A percentile compares a stretch with the other conserved stretches of the same genome.
Evolutionary conservation across 306 rosid genomes (phyloP).

Genomic region (Acacia acuminata): DNA sequence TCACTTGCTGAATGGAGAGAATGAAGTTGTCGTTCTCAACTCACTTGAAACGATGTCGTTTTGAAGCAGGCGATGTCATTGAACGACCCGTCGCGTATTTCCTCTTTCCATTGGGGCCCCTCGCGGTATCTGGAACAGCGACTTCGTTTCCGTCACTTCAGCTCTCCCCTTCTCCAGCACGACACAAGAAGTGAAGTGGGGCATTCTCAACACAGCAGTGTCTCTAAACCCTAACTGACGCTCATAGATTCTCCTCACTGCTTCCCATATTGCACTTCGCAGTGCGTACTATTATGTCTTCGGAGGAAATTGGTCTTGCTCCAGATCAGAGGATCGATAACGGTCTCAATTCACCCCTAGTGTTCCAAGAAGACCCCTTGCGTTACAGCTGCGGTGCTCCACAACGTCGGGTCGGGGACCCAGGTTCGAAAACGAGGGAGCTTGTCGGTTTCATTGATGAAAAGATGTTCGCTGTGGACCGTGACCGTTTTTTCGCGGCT

Average conservation of each 20-base stretch:
- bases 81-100: constrained; percentile 29
- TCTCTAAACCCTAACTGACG: constrained; percentile 25
- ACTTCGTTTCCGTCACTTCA: neutral
- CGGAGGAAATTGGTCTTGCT: constrained; percentile 62
- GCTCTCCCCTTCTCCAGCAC: neutral
- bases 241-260: constrained; percentile 26
- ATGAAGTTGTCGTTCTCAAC: neutral
- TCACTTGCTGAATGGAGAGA: neutral
- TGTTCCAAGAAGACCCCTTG: constrained; percentile 63
- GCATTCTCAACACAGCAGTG: constrained; percentile 20
- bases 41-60: neutral
- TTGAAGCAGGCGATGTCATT: neutral
- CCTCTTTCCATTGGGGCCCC: constrained; percentile 25
- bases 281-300: constrained; percentile 51
- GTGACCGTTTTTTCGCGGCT: constrained; percentile 55
- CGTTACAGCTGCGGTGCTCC: constrained; percentile 68
- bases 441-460: constrained; percentile 71
- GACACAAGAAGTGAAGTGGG: neutral
- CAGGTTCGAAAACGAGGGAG: constrained; percentile 68
- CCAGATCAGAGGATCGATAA: constrained; percentile 58
- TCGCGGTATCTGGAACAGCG: neutral
- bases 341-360: constrained; percentile 61
- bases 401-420: constrained; percentile 62
- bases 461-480: constrained; percentile 59
- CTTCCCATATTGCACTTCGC: constrained; percentile 14